A percentile compares a stretch with the other conserved stretches of the same genome.
Conservation (phyloP, 768 basidiomycete species). For the Roridomyces roridus region DNA sequence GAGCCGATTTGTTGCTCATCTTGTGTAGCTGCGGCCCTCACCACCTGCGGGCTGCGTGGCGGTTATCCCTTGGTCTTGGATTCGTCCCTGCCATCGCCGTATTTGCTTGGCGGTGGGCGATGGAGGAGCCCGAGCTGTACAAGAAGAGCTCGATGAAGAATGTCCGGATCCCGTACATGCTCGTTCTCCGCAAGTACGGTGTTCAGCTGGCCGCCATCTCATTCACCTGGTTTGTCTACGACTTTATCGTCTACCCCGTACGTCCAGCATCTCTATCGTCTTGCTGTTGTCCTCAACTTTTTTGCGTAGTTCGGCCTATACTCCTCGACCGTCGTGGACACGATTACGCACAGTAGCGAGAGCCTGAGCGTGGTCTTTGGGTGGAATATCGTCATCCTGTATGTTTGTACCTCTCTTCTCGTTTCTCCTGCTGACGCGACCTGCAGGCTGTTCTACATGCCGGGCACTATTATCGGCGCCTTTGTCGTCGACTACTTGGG, state of each 20-base stretch:
- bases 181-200: constrained; percentile 86
- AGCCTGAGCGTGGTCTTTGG: constrained; percentile 73
- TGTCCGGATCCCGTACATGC: constrained; percentile 73
- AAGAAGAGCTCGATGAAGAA: constrained; percentile 82
- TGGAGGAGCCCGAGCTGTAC: constrained; percentile 80
- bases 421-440: background rate
- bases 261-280: constrained; percentile 30
- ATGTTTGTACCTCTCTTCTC: background rate
- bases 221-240: constrained; percentile 83
- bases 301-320: constrained; percentile 74
- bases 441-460: constrained; percentile 45
- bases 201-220: constrained; percentile 74
- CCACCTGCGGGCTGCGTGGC: constrained; percentile 89
- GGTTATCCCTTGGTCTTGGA: constrained; percentile 84
- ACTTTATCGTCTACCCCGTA: constrained; percentile 80
- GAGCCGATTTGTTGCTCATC: background rate
- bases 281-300: background rate
- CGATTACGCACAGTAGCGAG: constrained; percentile 61
- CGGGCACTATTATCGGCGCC: constrained; percentile 72
- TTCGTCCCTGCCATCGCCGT: constrained; percentile 80
- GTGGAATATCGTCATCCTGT: constrained; percentile 89
- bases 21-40: constrained; percentile 68
- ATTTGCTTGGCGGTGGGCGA: constrained; percentile 86
- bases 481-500: constrained; percentile 79
- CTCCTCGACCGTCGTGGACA: constrained; percentile 75